These are phyloP conservation scores for Trametes meyenii DNA, from an alignment of 768 basidiomycete species.

Conservation along the genomic window DNA sequence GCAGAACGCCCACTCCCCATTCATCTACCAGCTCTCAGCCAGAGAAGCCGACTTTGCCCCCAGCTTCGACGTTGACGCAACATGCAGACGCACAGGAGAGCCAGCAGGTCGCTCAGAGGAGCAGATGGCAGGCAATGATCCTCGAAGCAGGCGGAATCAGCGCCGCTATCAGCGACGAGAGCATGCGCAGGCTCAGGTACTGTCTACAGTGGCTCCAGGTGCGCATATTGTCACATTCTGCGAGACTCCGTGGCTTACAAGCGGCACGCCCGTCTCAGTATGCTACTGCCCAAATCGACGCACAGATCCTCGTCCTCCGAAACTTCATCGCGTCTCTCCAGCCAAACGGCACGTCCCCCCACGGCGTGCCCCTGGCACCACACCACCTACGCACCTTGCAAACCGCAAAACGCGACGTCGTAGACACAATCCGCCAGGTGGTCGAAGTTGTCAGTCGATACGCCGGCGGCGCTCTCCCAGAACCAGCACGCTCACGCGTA, in stretches of 20 bases:
- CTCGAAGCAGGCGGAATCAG: conserved; percentile 87
- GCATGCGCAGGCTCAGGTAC: conserved; percentile 82
- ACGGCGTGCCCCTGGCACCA: conserved; percentile 22
- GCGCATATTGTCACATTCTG: conserved; percentile 27
- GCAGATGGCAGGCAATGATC: conserved; percentile 83
- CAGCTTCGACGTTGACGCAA: conserved; percentile 20
- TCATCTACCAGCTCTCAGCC: conserved; percentile 16
- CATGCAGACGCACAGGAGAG: conserved; percentile 29
- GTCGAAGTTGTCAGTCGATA: conserved; percentile 87
- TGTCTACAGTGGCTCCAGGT: conserved; percentile 90
- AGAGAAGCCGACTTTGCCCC: conserved; percentile 18
- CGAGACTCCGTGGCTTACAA: neutral
- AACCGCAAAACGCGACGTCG: conserved; percentile 77
- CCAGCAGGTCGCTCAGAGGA: conserved; percentile 68
- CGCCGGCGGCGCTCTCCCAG: conserved; percentile 84
- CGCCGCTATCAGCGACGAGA: conserved; percentile 89
- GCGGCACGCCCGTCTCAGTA: conserved; percentile 50
- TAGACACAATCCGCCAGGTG: conserved; percentile 87
- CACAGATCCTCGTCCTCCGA: conserved; percentile 81
- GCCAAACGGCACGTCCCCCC: conserved; percentile 34
- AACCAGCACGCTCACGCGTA: conserved; percentile 76
- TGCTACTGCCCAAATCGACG: conserved; percentile 85
- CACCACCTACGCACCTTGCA: conserved; percentile 68
- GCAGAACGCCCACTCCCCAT: conserved; percentile 23
- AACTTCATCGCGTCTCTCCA: conserved; percentile 80